Percentiles rank a stretch among this genome's conserved stretches.
These are phyloP conservation scores for Aspergillus ellipticus DNA, from an alignment of 495 filamentous ascomycete genomes.

Conservation along the genomic window DNA sequence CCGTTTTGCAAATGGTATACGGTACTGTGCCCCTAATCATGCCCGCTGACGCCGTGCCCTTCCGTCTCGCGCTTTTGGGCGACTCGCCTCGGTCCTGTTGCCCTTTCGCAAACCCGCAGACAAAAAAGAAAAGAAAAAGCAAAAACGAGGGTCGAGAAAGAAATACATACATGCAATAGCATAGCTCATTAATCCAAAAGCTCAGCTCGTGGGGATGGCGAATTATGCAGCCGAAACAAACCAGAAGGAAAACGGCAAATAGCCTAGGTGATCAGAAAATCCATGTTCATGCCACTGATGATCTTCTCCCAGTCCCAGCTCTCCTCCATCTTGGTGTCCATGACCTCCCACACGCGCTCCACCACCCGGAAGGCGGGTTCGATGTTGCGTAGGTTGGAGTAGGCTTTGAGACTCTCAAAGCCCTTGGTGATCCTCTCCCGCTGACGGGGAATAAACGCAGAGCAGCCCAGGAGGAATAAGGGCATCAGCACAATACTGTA, in stretches of 20 bases:
- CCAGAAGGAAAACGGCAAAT: constrained; percentile 2
- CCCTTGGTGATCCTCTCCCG: constrained; percentile 66
- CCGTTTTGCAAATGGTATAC: background rate
- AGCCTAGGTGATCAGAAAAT: constrained; percentile 69
- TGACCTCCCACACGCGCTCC: constrained; percentile 76
- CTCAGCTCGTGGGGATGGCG: background rate
- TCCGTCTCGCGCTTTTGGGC: background rate
- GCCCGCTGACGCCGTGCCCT: background rate
- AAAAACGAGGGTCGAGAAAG: background rate
- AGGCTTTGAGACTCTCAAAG: constrained; percentile 66
- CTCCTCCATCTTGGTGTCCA: constrained; percentile 69
- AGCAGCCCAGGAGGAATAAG: constrained; percentile 82
- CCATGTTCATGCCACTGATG: constrained; percentile 69
- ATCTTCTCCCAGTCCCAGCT: constrained; percentile 92
- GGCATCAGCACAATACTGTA: constrained; percentile 87
- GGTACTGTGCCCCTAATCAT: background rate
- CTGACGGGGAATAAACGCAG: constrained; percentile 67
- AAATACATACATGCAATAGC: background rate
- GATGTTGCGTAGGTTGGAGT: constrained; percentile 79
- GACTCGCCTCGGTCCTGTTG: background rate
- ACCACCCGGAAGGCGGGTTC: constrained; percentile 71
- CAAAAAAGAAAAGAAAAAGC: background rate
- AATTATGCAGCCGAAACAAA: background rate
- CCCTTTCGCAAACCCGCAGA: background rate
- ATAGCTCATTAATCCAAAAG: background rate